Base-by-base conservation (phyloP, 176 grass and related monocot genomes). In the Pharus latifolius region DNA sequence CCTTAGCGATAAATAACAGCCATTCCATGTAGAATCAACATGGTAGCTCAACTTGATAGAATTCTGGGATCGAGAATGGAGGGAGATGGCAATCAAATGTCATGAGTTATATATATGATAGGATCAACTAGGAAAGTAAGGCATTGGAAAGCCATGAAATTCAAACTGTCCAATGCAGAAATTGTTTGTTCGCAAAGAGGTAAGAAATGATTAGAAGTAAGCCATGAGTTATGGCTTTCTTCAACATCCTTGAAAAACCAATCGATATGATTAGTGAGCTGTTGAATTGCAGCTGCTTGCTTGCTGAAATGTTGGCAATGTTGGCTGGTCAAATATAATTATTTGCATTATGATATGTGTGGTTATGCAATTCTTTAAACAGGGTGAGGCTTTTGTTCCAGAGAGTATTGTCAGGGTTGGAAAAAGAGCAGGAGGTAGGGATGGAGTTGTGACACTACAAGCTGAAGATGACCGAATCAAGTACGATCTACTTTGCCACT, bases 311-410 rank as follows among this genome's bases (percentile, higher is more conserved):
- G 50, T 48, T 31, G 52, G 24, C 48, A n/a, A 24, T 1, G 4
- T 69, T 3, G 22, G 20, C 20, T 69, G 50, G 13, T 13, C 4
- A 26, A 25, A 53, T 25, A 18, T 11, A 61, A 49, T 49, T 60
- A 44, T 42, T 55, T 38, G 35, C 35, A 28, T 70, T 64, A 28
- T 54, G 18, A 5, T 15, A 2, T 50, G 4, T 35, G 22, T 60
- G 32, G 1, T 78, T 15, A 58, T 23, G 10, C 56, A 49, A 49
- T 29, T 58, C 64, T 84, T 49, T 60, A 79, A 65, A 72, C 77
- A 96, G 93, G 93, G 93, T 17, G 93, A 96, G 80, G 83, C 89
- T 51, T 92, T 96, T 78, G 83, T 96, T 76, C 93, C 93, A 44
- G 89, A 96, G 68, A 87, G 69, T 69, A 83, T 74, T 84, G 80